Percentiles rank a stretch among this genome's conserved stretches.
Evolutionary conservation across 2,329 filamentous ascomycete genomes (phyloP).

Genomic region (Calonectria hawksworthii): DNA sequence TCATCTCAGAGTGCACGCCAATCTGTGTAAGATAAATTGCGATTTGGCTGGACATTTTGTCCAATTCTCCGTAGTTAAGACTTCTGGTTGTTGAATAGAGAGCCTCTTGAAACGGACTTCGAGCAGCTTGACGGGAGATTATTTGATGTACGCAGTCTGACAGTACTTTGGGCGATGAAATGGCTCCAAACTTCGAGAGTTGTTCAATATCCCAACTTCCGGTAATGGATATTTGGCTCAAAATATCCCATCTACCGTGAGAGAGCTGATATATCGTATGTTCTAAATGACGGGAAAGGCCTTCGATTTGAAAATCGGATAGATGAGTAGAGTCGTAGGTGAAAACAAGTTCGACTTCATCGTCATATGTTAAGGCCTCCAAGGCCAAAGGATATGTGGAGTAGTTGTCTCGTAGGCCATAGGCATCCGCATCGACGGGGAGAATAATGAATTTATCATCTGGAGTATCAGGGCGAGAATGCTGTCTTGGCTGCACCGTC

Average conservation of each 20-base stretch:
- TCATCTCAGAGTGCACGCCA: constrained; percentile 9
- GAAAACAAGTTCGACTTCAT: background rate
- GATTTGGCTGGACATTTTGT: background rate
- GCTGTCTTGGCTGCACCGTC: constrained; percentile 40
- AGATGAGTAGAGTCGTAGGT: background rate
- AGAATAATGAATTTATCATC: background rate
- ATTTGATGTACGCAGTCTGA: constrained; percentile 36
- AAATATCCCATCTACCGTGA: background rate
- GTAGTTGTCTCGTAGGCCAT: background rate
- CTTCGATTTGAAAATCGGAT: background rate
- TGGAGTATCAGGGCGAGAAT: background rate
- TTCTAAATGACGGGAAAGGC: constrained; percentile 3
- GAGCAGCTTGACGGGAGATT: constrained; percentile 18
- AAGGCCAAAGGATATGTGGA: constrained; percentile 4
- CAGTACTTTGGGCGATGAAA: background rate
- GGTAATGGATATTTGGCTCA: background rate
- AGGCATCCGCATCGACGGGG: background rate
- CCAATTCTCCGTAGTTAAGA: constrained; percentile 38
- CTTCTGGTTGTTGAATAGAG: constrained; percentile 43
- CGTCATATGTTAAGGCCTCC: background rate
- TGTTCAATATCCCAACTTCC: constrained; percentile 8
- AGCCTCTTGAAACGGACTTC: constrained; percentile 25
- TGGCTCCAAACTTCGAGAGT: background rate
- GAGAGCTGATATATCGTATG: background rate
- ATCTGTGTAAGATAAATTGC: constrained; percentile 16